Conservation (phyloP, 2,329 filamentous ascomycete species). For the Nectriaceae sp. region DNA sequence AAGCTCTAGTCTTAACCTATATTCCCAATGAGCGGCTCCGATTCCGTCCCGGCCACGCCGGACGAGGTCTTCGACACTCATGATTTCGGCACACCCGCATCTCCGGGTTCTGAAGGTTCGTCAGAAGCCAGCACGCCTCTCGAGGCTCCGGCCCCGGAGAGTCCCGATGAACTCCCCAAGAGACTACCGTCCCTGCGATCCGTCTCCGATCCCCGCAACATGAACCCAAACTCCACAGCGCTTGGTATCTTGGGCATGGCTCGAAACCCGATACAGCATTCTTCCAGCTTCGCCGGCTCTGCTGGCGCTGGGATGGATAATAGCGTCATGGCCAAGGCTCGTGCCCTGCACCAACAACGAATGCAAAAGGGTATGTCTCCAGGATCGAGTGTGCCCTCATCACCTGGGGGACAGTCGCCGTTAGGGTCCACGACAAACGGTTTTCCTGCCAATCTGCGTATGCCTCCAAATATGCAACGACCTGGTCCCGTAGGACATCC, state of each 20-base stretch:
- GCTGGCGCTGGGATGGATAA: conserved; percentile 37
- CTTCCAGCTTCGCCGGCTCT: conserved; percentile 36
- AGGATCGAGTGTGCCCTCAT: conserved; percentile 27
- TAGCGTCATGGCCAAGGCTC: conserved; percentile 50
- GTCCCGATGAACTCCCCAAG: conserved; percentile 42
- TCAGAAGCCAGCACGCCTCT: conserved; percentile 52
- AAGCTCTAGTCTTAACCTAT: conserved; percentile 1
- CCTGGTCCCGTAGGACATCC: conserved; percentile 51
- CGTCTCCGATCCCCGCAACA: conserved; percentile 60
- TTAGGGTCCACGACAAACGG: conserved; percentile 42
- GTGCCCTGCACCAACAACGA: conserved; percentile 48
- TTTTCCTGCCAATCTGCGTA: conserved; percentile 44
- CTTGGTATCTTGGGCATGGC: conserved; percentile 73
- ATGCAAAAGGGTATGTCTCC: conserved; percentile 46
- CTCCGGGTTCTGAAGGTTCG: conserved; percentile 47
- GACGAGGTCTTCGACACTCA: conserved; percentile 43
- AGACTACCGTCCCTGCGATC: conserved; percentile 62
- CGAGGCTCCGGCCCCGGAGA: conserved; percentile 40
- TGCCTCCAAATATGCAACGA: conserved; percentile 43
- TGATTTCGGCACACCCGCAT: conserved; percentile 39
- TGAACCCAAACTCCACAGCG: conserved; percentile 84
- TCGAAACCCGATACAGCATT: conserved; percentile 50
- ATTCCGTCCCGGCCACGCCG: conserved; percentile 47
- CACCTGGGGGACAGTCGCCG: conserved; percentile 34
- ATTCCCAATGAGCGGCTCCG: conserved; percentile 30